Evolutionary conservation across 805 yeast species (phyloP), one percentile per base, ranked within the genome.

Genomic region (Monosporozyma aerobia): DNA sequence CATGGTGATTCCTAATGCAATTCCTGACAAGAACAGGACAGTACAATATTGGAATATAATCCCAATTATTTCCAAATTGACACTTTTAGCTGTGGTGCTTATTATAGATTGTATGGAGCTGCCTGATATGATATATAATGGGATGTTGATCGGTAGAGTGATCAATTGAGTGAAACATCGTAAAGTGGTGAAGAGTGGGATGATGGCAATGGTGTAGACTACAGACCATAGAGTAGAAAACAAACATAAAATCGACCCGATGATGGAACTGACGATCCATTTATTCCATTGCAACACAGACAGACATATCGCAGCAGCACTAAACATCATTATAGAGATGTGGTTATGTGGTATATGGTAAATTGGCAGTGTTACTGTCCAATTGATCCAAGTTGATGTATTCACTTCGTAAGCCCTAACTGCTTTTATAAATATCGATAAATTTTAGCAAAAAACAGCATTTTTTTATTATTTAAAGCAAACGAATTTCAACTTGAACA

Each of bases 141-240:
- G 67, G 3, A 65, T 53, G 51, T 66, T 66, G 6, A 64, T 46
- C 2, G 70, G 70, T 22, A 66, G 22, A 1, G 44, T 48, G 14
- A 37, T 19, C 22, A 48, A 39, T 41, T 29, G 30, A 23, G 30
- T 43, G 6, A 43, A 23, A 43, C 45, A 43, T 19, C 45, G 8
- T 23, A 22, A 23, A 5, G 30, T 43, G 3, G 45, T 43, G 6
- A n/a, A 3, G 23, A 23, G 10, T 22, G 45, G 45, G 6, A 43
- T 29, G 16, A 43, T n/a, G 7, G 25, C 8, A 11, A 23, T 10
- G 14, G n/a, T 16, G 10, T 43, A n/a, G n/a, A 43, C 25, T 13
- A 43, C 2, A 16, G 45, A 5, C 45, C 45, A 43, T 14, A 43
- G 19, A 7, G 4, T 6, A 7, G 39, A 35, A 35, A 35, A 4